Conservation (phyloP, 441 rosid species). For the Erodium trifolium region DNA sequence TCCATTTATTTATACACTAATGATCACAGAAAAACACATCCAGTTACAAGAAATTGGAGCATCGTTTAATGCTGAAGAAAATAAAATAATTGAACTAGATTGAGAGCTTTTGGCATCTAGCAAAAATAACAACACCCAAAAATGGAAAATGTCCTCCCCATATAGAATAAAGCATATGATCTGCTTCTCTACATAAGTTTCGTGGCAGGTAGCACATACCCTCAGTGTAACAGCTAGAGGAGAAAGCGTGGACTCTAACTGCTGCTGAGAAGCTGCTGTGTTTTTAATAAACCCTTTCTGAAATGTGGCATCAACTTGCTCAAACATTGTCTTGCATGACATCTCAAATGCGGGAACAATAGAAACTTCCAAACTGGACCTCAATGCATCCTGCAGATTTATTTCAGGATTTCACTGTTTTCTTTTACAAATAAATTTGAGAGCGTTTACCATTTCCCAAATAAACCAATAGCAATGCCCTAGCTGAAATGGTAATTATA, state of each 20-base stretch:
- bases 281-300: constrained; percentile 51
- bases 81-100: neutral
- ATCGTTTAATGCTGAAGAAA: neutral
- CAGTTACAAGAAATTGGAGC: neutral
- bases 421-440: too few relatives aligned
- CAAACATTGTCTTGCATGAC: constrained; percentile 76
- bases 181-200: constrained; percentile 12
- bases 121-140: neutral
- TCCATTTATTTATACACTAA: neutral
- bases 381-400: constrained; percentile 48
- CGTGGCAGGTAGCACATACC: constrained; percentile 30
- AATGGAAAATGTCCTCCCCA: neutral
- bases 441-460: too few relatives aligned
- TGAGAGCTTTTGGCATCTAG: constrained; percentile 1
- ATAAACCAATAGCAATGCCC: too few relatives aligned
- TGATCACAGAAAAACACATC: neutral
- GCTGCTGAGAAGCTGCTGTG: constrained; percentile 48
- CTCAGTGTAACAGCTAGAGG: constrained; percentile 46
- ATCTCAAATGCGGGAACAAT: constrained; percentile 69
- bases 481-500: neutral
- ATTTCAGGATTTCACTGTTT: too few relatives aligned
- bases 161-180: constrained; percentile 14
- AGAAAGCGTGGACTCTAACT: constrained; percentile 52
- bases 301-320: constrained; percentile 59
- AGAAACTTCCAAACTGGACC: constrained; percentile 58